Evolutionary conservation across 2,329 filamentous ascomycete species (phyloP), one percentile per base, ranked within the genome.

Genomic region (Fusarium pseudocircinatum): DNA sequence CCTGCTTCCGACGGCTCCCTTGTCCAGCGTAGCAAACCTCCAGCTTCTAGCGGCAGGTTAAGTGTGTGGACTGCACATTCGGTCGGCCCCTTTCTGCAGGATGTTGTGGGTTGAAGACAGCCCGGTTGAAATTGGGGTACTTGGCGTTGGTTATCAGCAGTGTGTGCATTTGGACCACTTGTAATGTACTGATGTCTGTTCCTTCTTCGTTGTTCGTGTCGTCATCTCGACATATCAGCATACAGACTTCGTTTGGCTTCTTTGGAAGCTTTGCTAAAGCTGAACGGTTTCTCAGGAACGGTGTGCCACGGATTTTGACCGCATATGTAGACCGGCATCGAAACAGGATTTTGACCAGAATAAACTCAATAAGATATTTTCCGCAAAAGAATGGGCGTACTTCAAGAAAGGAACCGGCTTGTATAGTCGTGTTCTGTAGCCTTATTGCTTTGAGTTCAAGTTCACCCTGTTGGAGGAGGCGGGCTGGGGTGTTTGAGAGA

Each of bases 111-210:
- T 75, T 75, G 1, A 53, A 57, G 40, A 77, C 60, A 13, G 80
- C 81, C 2, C 80, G 77, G 53, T 82, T 75, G 54, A 75, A 81
- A 1, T 78, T 63, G 0, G 87, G 86, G 47, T 85, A 90, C 0
- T 79, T 73, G 0, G 84, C 78, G 65, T 93, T 94, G 0, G 91
- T 93, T 5, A 86, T 79, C 1, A 84, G 76, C 0, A 93, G 79
- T 0, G 77, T 77, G 1, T 88, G 81, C 12, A 84, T 79, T 3
- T 79, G 69, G 4, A 82, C 74, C 0, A 91, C 81, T 0, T 82
- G 67, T 0, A 72, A 56, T 0, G 86, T 62, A 0, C 79, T 47
- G 1, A 91, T 76, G 5, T 89, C 85, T 0, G 87, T 73, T 0
- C 84, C 64, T 0, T 82, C 78, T 2, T 83, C 59, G 1, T 77